phyloP scores from a whole-genome alignment of 2,329 filamentous ascomycete species.

The Curvularia verruculosa region DNA sequence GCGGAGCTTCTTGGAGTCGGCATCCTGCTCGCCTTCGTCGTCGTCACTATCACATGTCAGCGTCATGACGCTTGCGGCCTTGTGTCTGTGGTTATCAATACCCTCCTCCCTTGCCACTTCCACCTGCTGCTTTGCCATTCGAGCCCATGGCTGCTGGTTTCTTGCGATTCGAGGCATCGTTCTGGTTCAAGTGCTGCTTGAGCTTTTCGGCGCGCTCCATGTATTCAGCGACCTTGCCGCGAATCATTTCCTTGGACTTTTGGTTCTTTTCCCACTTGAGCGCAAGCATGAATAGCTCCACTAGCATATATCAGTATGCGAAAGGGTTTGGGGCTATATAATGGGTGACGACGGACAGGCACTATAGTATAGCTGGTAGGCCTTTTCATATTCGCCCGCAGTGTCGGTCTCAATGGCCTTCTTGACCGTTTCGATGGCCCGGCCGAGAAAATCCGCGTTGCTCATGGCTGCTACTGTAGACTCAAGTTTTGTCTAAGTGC shows the following conservation, averaged over 20 bases:
- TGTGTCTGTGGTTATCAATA: slow-evolving; percentile 36
- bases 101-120: slow-evolving; percentile 65
- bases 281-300: slow-evolving; percentile 98
- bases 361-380: slow-evolving; percentile 94
- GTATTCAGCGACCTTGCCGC: slow-evolving; percentile 92
- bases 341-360: slow-evolving; percentile 55
- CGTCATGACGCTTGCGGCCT: not conserved
- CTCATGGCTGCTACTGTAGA: slow-evolving; percentile 66
- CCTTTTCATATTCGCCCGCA: slow-evolving; percentile 93
- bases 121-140: slow-evolving; percentile 70
- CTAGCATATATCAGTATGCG: slow-evolving; percentile 45
- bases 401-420: slow-evolving; percentile 97
- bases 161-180: slow-evolving; percentile 69
- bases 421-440: slow-evolving; percentile 95
- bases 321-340: not conserved
- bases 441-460: slow-evolving; percentile 94
- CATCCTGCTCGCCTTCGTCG: slow-evolving; percentile 72
- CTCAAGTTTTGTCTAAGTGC: slow-evolving; percentile 1
- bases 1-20: slow-evolving; percentile 93
- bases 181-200: slow-evolving; percentile 83
- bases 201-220: slow-evolving; percentile 99
- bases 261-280: slow-evolving; percentile 99
- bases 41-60: slow-evolving; percentile 56
- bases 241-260: slow-evolving; percentile 96
- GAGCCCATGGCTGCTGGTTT: slow-evolving; percentile 74